These are phyloP conservation scores for Quercus alba DNA, from an alignment of 306 rosid species.

Conservation along the genomic window DNA sequence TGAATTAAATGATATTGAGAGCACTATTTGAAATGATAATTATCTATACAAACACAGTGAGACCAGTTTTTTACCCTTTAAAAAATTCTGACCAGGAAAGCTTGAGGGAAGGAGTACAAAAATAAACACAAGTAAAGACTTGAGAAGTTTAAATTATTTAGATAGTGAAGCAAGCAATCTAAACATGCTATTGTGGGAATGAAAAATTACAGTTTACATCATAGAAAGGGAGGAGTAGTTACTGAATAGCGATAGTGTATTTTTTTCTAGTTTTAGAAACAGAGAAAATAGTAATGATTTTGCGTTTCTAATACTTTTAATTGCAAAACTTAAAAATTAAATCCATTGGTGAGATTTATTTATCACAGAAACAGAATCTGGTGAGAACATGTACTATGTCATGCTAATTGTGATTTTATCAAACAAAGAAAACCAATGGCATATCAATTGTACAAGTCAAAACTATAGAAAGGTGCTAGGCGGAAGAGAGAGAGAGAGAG, in stretches of 20 bases:
- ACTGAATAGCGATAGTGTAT: not conserved
- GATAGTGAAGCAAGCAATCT: no score
- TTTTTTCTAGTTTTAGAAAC: not conserved
- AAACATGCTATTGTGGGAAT: not conserved
- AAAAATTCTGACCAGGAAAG: not conserved
- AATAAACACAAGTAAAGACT: no score
- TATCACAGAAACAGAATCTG: not conserved
- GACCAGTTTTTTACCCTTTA: not conserved
- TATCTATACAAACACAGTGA: not conserved
- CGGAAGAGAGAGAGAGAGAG: not conserved
- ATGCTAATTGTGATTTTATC: not conserved
- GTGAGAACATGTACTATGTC: not conserved
- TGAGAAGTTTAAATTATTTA: no score
- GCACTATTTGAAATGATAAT: not conserved
- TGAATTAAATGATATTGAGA: not conserved
- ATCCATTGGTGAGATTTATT: not conserved
- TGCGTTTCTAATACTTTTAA: not conserved
- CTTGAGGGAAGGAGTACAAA: not conserved
- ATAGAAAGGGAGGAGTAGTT: not conserved
- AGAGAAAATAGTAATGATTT: not conserved
- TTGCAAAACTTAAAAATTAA: not conserved
- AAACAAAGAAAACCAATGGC: not conserved
- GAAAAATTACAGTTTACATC: not conserved
- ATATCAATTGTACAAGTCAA: not conserved
- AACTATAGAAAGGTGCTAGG: not conserved